These are phyloP conservation scores for Colletotrichum trifolii DNA, from an alignment of 2,329 filamentous ascomycete genomes.

Conservation along the genomic window DNA sequence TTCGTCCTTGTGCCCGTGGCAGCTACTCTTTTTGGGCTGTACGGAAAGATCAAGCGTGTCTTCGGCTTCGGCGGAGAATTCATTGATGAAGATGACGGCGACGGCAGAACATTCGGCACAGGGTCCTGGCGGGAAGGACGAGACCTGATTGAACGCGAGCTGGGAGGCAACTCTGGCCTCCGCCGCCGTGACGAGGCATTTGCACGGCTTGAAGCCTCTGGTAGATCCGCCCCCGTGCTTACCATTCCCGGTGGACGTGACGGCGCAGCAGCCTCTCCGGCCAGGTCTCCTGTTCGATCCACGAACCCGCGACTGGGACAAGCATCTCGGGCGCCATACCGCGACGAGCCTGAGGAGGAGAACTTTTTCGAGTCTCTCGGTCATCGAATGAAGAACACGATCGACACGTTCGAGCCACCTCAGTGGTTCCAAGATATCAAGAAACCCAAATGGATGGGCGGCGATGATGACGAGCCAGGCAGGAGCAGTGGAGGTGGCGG, in stretches of 20 bases:
- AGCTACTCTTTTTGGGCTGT: constrained; percentile 89
- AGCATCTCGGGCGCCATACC: constrained; percentile 36
- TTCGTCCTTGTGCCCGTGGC: constrained; percentile 87
- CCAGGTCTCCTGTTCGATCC: constrained; percentile 57
- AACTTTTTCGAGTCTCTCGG: constrained; percentile 87
- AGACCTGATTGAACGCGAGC: constrained; percentile 88
- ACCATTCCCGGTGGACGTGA: constrained; percentile 56
- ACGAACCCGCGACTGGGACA: constrained; percentile 47
- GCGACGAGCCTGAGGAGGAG: constrained; percentile 73
- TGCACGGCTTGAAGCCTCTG: constrained; percentile 45
- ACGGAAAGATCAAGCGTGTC: constrained; percentile 80
- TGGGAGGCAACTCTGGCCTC: constrained; percentile 71
- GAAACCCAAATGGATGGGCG: constrained; percentile 84
- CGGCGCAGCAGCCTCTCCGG: constrained; percentile 47
- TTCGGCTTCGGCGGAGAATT: constrained; percentile 82
- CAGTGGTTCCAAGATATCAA: constrained; percentile 85
- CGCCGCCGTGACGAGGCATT: constrained; percentile 59
- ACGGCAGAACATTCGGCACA: constrained; percentile 74
- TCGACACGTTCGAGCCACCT: constrained; percentile 84
- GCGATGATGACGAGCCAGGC: constrained; percentile 56
- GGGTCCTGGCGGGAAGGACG: constrained; percentile 93
- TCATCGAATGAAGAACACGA: constrained; percentile 89
- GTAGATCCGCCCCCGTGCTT: constrained; percentile 57
- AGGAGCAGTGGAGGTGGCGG: constrained; percentile 40
- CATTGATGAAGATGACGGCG: constrained; percentile 79